Evolutionary conservation across 192 early-diverging fungal genomes (phyloP), one percentile per base, ranked within the genome.

Genomic region (Rhizophagus clarus): DNA sequence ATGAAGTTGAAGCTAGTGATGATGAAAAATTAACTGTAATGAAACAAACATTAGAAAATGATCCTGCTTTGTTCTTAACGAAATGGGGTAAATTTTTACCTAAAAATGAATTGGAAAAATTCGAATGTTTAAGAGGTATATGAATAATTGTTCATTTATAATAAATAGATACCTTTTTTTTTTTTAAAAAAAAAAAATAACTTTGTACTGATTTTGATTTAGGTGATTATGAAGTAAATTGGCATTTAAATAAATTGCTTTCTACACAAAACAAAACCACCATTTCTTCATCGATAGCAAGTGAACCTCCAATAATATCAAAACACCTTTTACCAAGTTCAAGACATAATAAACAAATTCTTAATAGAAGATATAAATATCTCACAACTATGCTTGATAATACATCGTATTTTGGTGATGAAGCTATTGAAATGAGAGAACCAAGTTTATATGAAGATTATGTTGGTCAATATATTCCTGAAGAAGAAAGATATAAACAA

Each of bases 361-460:
- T 79, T 10, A 87, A 87, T 37, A 68, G 86, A 26, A 81, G 86
- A n/a, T 83, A 63, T 62, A 61, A 77, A 12, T 87, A 85, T 56
- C 71, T 87, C 11, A 70, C 77, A 9, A 68, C 63, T 2, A 66
- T 79, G 15, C 79, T 87, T 37, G 79, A 80, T 9, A 29, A 76
- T 60, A 74, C 82, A 0, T 75, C 76, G n/a, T 87, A 87, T 77
- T 86, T 85, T 68, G 51, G 61, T 24, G 82, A 85, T 47, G 81
- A 84, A 79, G 67, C 81, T 17, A 82, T 87, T 31, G 84, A 78
- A 61, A 12, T 77, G 31, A 71, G 86, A 63, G 86, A 85, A 69
- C 86, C 86, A n/a, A 28, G 49, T 31, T 51, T 87, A 26, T 87
- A 84, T 45, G 81, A 87, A 61, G 61, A 85, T 28, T 85, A 86